A percentile compares a stretch with the other conserved stretches of the same genome.
Evolutionary conservation across 2,329 filamentous ascomycete species (phyloP).

Genomic region (Geosmithia flava): DNA sequence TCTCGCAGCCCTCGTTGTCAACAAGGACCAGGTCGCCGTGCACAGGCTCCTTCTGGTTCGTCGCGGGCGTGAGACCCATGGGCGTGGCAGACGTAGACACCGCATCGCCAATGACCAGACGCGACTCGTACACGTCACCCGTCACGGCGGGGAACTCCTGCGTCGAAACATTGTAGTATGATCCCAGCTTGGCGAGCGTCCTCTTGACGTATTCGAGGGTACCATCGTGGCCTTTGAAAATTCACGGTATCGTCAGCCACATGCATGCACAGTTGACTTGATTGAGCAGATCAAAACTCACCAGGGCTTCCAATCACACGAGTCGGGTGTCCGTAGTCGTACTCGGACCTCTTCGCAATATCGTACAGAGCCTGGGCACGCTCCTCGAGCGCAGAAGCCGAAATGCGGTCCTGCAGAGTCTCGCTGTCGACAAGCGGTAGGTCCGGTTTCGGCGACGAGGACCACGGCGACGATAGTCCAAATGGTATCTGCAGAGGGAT

Average conservation of each 20-base stretch:
- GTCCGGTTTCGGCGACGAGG: neutral
- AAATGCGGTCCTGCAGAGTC: slow-evolving; percentile 44
- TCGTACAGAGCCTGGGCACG: slow-evolving; percentile 50
- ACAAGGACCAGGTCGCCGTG: slow-evolving; percentile 48
- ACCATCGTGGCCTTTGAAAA: slow-evolving; percentile 40
- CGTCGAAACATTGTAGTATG: slow-evolving; percentile 50
- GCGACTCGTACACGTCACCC: slow-evolving; percentile 45
- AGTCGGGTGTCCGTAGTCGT: slow-evolving; percentile 56
- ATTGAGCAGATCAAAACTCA: slow-evolving; percentile 21
- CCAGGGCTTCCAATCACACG: slow-evolving; percentile 57
- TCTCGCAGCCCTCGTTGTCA: slow-evolving; percentile 48
- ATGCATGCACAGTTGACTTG: no score
- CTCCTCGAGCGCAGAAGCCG: slow-evolving; percentile 38
- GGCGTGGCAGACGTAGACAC: slow-evolving; percentile 37
- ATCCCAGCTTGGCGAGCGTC: slow-evolving; percentile 38
- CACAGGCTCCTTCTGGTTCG: slow-evolving; percentile 44
- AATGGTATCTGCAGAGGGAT: slow-evolving; percentile 5
- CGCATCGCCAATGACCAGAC: slow-evolving; percentile 40
- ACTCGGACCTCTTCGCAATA: slow-evolving; percentile 44
- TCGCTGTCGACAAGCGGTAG: slow-evolving; percentile 37
- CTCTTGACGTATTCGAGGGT: slow-evolving; percentile 52
- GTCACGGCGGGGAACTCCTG: slow-evolving; percentile 53
- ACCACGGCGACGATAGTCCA: slow-evolving; percentile 2
- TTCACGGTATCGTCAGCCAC: neutral
- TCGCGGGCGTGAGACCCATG: slow-evolving; percentile 58